Evolutionary conservation across 2,329 filamentous ascomycete genomes (phyloP).

Genomic region (Waltergamsia citrina): DNA sequence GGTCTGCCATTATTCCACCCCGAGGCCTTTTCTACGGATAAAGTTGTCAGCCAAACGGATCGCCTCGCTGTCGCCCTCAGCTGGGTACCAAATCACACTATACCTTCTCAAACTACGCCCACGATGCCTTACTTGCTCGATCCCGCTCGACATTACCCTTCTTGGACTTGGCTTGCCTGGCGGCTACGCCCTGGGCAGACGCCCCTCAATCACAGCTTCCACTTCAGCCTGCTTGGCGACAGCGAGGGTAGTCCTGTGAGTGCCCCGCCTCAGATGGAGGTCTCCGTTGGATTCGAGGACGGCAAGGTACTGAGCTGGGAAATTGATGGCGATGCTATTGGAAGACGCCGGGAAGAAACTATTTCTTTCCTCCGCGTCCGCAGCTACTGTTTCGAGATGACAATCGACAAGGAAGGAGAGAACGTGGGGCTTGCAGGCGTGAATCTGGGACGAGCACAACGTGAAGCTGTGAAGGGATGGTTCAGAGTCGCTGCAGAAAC

Average conservation of each 20-base stretch:
- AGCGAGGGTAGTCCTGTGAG: slow-evolving; percentile 13
- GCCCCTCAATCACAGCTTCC: slow-evolving; percentile 10
- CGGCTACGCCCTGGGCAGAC: slow-evolving; percentile 11
- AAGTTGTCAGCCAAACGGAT: slow-evolving; percentile 19
- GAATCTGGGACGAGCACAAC: not conserved
- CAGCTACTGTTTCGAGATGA: slow-evolving; percentile 22
- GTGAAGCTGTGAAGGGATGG: slow-evolving; percentile 9
- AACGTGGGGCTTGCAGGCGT: slow-evolving; percentile 5
- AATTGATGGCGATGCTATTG: slow-evolving; percentile 20
- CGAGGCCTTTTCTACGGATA: slow-evolving; percentile 16
- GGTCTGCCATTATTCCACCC: slow-evolving; percentile 24
- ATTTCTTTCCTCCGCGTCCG: slow-evolving; percentile 21
- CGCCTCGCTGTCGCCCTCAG: slow-evolving; percentile 22
- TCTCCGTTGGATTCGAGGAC: slow-evolving; percentile 23
- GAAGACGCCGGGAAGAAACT: slow-evolving; percentile 12
- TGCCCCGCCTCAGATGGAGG: slow-evolving; percentile 19
- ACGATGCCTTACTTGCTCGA: slow-evolving; percentile 3
- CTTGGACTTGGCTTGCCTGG: slow-evolving; percentile 29
- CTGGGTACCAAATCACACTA: slow-evolving; percentile 15
- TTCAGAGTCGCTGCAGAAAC: not conserved
- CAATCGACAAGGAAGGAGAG: slow-evolving; percentile 7
- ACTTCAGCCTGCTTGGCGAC: slow-evolving; percentile 17
- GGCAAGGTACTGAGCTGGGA: slow-evolving; percentile 23
- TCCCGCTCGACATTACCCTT: slow-evolving; percentile 16
- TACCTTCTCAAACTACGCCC: not conserved